phyloP scores from a whole-genome alignment of 1,139 yeast species.

The Saccharomyces hybrid region DNA sequence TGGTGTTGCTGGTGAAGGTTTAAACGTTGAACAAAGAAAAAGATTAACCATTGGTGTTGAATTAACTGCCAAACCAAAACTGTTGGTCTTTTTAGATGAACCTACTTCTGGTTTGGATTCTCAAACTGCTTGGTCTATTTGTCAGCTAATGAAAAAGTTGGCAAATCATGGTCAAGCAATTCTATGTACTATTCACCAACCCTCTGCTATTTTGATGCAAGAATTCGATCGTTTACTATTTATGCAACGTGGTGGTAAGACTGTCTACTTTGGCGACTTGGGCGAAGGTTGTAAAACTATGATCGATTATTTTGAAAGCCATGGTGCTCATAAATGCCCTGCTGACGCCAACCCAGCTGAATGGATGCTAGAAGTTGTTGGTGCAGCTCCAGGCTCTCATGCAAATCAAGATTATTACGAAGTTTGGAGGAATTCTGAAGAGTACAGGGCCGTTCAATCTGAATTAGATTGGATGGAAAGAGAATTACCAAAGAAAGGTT shows the following conservation, averaged over 20 bases:
- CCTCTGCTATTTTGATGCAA: constrained; percentile 65
- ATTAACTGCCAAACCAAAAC: constrained; percentile 44
- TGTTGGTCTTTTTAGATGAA: constrained; percentile 44
- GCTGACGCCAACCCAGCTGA: constrained; percentile 68
- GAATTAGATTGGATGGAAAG: constrained; percentile 41
- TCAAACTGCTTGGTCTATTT: constrained; percentile 49
- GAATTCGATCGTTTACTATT: constrained; percentile 70
- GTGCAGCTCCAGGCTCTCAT: constrained; percentile 70
- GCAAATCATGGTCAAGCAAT: constrained; percentile 50
- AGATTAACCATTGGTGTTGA: constrained; percentile 54
- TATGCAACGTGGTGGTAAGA: constrained; percentile 64
- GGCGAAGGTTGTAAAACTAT: constrained; percentile 55
- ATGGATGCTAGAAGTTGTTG: constrained; percentile 73
- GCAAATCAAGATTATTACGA: constrained; percentile 57
- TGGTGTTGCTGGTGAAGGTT: constrained; percentile 46
- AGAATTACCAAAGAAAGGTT: constrained; percentile 34
- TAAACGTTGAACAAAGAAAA: constrained; percentile 57
- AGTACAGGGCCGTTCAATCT: constrained; percentile 38
- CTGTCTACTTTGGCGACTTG: constrained; percentile 73
- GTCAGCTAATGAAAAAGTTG: constrained; percentile 38
- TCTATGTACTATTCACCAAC: constrained; percentile 54
- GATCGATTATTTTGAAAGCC: constrained; percentile 56
- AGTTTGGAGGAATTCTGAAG: constrained; percentile 55
- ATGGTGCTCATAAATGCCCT: constrained; percentile 62
- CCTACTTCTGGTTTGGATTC: constrained; percentile 51